phyloP scores from a whole-genome alignment of 257 asterid species.

The Nyctanthes arbortristis region DNA sequence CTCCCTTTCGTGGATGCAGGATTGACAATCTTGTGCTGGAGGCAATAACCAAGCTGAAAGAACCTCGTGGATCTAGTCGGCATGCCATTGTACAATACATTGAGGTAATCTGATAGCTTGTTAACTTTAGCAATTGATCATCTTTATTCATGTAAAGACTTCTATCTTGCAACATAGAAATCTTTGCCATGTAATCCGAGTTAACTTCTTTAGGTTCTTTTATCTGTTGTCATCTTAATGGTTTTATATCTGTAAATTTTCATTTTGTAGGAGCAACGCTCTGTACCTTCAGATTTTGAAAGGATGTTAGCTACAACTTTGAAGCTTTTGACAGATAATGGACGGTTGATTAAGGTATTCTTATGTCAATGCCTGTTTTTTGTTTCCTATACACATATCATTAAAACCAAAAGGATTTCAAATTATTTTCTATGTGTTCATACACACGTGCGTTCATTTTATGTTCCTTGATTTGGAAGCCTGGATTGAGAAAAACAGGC shows the following conservation, averaged over 20 bases:
- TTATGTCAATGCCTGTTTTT: background rate
- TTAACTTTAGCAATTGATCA: constrained; percentile 1
- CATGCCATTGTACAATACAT: constrained; percentile 58
- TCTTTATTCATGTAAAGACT: background rate
- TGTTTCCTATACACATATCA: background rate
- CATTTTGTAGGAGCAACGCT: constrained; percentile 59
- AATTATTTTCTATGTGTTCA: background rate
- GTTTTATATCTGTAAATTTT: constrained; percentile 21
- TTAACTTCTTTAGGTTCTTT: background rate
- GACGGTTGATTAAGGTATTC: constrained; percentile 73
- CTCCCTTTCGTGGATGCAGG: constrained; percentile 43
- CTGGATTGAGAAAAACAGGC: background rate
- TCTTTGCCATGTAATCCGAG: background rate
- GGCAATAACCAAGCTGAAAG: constrained; percentile 82
- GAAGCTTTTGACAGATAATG: constrained; percentile 68
- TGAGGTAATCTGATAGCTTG: constrained; percentile 56
- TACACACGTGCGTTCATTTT: background rate
- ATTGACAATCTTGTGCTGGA: constrained; percentile 77
- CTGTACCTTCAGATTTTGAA: constrained; percentile 60
- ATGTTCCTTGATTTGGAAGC: background rate
- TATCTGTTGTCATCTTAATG: background rate
- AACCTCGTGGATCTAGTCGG: constrained; percentile 88
- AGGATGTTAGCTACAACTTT: constrained; percentile 55
- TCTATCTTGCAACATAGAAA: background rate
- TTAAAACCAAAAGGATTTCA: background rate